A percentile compares a stretch with the other conserved stretches of the same genome.
Conservation (phyloP, 495 filamentous ascomycete species). For the Aspergillus kassunensis region DNA sequence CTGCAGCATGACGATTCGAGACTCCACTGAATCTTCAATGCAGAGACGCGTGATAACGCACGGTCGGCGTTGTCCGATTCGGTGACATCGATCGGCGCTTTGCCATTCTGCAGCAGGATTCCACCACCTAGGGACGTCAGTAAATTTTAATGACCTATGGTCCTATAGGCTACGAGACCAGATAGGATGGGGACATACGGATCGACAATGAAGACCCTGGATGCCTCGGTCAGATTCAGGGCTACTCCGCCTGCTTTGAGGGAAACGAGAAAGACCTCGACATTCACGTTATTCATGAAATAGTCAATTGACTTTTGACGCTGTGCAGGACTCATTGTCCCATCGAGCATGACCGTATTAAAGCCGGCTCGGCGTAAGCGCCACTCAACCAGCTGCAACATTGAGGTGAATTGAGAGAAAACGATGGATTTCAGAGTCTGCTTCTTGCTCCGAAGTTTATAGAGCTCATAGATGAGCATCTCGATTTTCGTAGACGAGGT, state of each 20-base stretch:
- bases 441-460: conserved; percentile 81
- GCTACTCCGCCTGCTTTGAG: conserved; percentile 95
- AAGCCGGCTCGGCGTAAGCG: conserved; percentile 90
- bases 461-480: conserved; percentile 87
- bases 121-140: conserved; percentile 66
- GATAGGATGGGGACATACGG: conserved; percentile 55
- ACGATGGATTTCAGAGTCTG: conserved; percentile 85
- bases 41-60: conserved; percentile 92
- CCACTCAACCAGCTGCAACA: conserved; percentile 86
- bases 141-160: no score
- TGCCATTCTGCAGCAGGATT: conserved; percentile 98
- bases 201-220: conserved; percentile 90
- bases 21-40: conserved; percentile 95
- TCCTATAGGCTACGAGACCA: not conserved
- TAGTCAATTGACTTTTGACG: conserved; percentile 87
- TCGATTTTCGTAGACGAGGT: conserved; percentile 97
- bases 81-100: conserved; percentile 91
- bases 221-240: conserved; percentile 90
- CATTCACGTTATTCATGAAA: conserved; percentile 90
- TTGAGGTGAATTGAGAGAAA: conserved; percentile 68
- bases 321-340: conserved; percentile 90
- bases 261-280: conserved; percentile 92
- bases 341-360: conserved; percentile 95
- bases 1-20: conserved; percentile 86
- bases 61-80: conserved; percentile 89